These are phyloP conservation scores for Eucalyptus pauciflora DNA, from an alignment of 345 rosid genomes.

Conservation along the genomic window DNA sequence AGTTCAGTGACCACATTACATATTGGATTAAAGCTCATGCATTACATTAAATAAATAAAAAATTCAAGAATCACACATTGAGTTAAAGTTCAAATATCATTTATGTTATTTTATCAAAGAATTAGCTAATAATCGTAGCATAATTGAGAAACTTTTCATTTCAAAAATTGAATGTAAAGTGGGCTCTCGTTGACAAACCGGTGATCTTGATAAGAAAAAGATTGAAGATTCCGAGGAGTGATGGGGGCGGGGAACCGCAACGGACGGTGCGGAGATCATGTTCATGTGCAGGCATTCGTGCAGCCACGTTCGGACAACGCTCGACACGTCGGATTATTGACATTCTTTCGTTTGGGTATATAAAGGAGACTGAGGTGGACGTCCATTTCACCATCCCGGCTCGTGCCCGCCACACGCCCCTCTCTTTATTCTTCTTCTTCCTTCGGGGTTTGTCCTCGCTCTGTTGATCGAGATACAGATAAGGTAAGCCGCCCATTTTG, in stretches of 20 bases:
- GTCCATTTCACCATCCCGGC: background rate
- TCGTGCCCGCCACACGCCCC: background rate
- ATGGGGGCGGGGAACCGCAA: background rate
- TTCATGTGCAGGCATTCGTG: background rate
- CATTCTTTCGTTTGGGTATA: background rate
- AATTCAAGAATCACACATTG: fast-evolving
- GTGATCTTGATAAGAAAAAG: background rate
- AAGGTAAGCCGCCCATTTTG: background rate
- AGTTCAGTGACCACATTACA: background rate
- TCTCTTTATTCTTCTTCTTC: background rate
- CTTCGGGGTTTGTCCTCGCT: background rate
- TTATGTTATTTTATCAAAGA: background rate
- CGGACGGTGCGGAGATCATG: background rate
- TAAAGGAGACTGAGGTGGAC: background rate
- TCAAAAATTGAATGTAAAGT: background rate
- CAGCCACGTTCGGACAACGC: background rate
- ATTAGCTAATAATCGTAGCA: background rate
- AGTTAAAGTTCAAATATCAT: background rate
- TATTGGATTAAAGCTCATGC: background rate
- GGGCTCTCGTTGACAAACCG: background rate
- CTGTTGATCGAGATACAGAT: background rate
- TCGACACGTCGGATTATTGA: background rate
- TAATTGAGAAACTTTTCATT: background rate
- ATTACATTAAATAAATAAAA: background rate
- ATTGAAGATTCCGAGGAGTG: background rate